Percentiles rank a stretch among this genome's conserved stretches.
Conservation (phyloP, 306 rosid genomes). For the Alnus glutinosa region DNA sequence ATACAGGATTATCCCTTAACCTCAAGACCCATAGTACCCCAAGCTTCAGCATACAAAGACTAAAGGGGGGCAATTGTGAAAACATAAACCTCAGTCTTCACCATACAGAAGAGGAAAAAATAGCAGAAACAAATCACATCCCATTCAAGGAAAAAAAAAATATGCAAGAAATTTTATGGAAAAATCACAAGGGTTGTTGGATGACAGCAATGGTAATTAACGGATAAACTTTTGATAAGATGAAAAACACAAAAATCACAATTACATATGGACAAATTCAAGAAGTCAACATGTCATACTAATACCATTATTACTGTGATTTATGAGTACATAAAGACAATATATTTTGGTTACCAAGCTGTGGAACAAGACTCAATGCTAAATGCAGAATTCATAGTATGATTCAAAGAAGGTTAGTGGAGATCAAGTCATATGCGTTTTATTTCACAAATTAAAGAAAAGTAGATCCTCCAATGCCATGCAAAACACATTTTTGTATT, state of each 20-base stretch:
- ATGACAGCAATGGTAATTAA: background rate
- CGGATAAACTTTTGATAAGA: background rate
- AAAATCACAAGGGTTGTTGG: background rate
- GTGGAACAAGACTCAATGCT: background rate
- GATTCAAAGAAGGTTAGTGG: background rate
- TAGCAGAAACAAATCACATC: background rate
- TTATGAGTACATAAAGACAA: background rate
- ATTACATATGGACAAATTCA: background rate
- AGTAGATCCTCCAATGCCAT: too few relatives aligned
- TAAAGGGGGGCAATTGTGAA: too few relatives aligned
- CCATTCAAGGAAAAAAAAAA: background rate
- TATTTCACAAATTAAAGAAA: conserved; percentile 8
- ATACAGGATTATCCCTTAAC: background rate
- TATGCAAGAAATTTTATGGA: background rate
- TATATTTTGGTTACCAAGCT: background rate
- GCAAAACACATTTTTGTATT: too few relatives aligned
- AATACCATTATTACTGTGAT: background rate
- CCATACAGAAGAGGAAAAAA: background rate
- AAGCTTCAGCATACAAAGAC: too few relatives aligned
- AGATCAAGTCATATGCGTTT: conserved; percentile 19
- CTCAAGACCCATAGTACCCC: too few relatives aligned
- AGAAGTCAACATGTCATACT: background rate
- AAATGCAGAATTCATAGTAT: background rate
- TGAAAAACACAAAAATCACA: background rate
- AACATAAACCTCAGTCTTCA: too few relatives aligned